A percentile compares a stretch with the other conserved stretches of the same genome.
phyloP scores from a whole-genome alignment of 2,329 filamentous ascomycete genomes.

The Monosporascus sp. region DNA sequence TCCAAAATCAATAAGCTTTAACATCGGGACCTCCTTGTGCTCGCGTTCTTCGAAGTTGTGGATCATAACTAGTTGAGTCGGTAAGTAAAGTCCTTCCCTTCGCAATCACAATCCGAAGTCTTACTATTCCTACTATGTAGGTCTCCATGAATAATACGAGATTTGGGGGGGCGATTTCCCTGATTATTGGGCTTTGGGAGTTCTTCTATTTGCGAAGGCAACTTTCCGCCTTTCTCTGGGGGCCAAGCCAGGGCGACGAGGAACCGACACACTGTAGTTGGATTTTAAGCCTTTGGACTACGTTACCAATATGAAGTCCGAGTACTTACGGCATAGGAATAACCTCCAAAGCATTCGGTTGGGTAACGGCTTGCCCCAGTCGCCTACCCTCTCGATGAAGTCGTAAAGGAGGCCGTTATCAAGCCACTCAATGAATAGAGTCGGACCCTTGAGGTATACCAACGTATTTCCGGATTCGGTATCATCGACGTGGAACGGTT shows the following conservation, averaged over 20 bases:
- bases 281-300: neutral
- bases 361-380: slow-evolving; percentile 10
- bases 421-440: slow-evolving; percentile 16
- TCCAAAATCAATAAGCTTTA: slow-evolving; percentile 19
- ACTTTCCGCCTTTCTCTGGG: neutral
- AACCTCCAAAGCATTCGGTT: slow-evolving; percentile 18
- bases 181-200: slow-evolving; percentile 2
- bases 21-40: slow-evolving; percentile 8
- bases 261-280: slow-evolving; percentile 13
- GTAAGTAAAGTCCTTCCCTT: neutral
- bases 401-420: slow-evolving; percentile 11
- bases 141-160: slow-evolving; percentile 12
- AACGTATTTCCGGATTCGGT: neutral
- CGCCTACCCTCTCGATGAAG: slow-evolving; percentile 6
- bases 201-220: slow-evolving; percentile 1
- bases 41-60: slow-evolving; percentile 9
- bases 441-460: slow-evolving; percentile 4
- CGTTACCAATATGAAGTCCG: fast-evolving
- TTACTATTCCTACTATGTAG: slow-evolving; percentile 15
- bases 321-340: slow-evolving; percentile 14
- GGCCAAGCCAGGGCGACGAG: slow-evolving; percentile 16
- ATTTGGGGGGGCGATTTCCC: slow-evolving; percentile 7
- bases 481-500: slow-evolving; percentile 6
- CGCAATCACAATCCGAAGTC: neutral
- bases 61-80: slow-evolving; percentile 13